Evolutionary conservation across 345 rosid species (phyloP), one percentile per base, ranked within the genome.

Genomic region (Lepidium sativum): DNA sequence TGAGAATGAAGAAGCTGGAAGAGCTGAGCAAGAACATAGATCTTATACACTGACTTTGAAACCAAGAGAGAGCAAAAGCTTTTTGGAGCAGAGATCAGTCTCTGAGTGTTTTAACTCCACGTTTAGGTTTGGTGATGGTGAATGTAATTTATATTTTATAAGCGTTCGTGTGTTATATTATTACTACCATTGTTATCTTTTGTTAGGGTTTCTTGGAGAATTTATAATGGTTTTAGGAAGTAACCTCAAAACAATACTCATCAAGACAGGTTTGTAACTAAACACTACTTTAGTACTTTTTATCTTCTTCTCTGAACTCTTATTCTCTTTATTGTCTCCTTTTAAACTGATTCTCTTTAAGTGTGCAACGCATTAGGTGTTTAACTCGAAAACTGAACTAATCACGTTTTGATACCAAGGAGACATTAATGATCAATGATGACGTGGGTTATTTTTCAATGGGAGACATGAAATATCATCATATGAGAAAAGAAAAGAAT

Each of bases 1-100:
- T 80, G 84, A 83, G 96, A 86, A 77, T 88, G 87, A 88, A 85
- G 86, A 88, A 88, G 80, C 83, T 88, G 76, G 96, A 88, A 73
- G 92, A 88, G 84, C 92, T 88, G 67, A 86, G 92, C 81, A 85
- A 82, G 88, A 82, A 73, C 87, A 55, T 88, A 67, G 92, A 88
- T 54, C 61, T 40, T 0, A 54, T 67, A 74, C 73, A 74, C 59
- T 74, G 65, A 74, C 77, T 60, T 59, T 42, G 67, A 72, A 53
- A 38, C 68, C 71, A 72, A 59, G 72, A 65, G 38, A 44, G 70
- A 48, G 57, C 38, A 56, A 37, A n/a, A 35, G 25, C 65, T 64
- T 56, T 60, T 64, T 49, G 60, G 59, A 12, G 3, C 54, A 64
- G 60, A 40, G 53, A 54, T 71, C 52, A 47, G 15, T 48, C 74